Conservation (phyloP, 2,329 filamentous ascomycete species). For the Cercospora janseana region DNA sequence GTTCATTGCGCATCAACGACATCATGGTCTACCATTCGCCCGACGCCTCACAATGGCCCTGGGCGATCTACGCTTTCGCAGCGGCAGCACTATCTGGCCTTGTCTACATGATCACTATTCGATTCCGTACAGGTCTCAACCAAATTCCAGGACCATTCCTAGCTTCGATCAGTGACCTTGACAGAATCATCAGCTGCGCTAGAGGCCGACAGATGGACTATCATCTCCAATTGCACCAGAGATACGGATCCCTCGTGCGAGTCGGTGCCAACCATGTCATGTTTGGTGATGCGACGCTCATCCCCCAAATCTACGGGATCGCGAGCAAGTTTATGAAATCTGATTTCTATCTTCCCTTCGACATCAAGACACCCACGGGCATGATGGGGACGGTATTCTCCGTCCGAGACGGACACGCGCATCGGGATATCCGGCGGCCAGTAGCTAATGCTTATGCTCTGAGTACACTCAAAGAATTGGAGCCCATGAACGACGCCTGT, state of each 20-base stretch:
- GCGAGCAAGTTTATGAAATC: constrained; percentile 43
- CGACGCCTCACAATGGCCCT: not conserved
- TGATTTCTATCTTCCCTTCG: constrained; percentile 25
- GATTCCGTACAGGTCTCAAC: constrained; percentile 28
- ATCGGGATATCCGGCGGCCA: constrained; percentile 41
- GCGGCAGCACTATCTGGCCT: not conserved
- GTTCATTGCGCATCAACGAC: too few species aligned
- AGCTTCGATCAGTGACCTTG: constrained; percentile 52
- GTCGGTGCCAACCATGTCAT: constrained; percentile 74
- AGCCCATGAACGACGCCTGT: constrained; percentile 31
- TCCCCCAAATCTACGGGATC: constrained; percentile 55
- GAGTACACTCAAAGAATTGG: constrained; percentile 27
- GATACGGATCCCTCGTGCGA: constrained; percentile 66
- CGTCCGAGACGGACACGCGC: constrained; percentile 42
- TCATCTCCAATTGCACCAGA: constrained; percentile 57
- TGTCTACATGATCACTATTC: constrained; percentile 2
- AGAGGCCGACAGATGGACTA: constrained; percentile 65
- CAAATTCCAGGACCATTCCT: constrained; percentile 53
- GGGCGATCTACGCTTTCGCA: not conserved
- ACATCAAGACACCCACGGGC: constrained; percentile 25
- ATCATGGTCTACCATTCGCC: not conserved
- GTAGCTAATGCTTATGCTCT: constrained; percentile 29
- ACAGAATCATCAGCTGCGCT: constrained; percentile 57
- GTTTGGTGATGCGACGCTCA: constrained; percentile 66
- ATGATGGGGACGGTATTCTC: constrained; percentile 38